A percentile compares a stretch with the other conserved stretches of the same genome.
Conservation (phyloP, 768 basidiomycete species). For the Amyloporia xantha region DNA sequence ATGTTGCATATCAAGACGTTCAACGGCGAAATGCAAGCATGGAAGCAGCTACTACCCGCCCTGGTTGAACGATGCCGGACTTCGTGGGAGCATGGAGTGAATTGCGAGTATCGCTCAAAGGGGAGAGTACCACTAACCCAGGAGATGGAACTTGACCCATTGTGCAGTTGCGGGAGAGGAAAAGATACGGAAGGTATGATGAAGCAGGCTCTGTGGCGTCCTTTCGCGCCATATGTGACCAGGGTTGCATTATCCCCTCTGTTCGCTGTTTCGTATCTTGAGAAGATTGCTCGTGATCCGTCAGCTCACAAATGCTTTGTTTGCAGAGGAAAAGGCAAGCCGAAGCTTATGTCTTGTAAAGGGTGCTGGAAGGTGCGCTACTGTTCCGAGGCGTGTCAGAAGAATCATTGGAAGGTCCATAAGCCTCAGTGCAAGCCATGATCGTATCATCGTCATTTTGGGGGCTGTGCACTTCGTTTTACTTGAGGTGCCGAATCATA, state of each 20-base stretch:
- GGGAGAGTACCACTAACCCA: slow-evolving; percentile 32
- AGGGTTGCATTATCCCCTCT: slow-evolving; percentile 46
- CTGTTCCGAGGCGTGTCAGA: slow-evolving; percentile 41
- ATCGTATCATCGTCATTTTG: too few species aligned
- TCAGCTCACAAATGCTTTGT: slow-evolving; percentile 20
- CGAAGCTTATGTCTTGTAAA: slow-evolving; percentile 28
- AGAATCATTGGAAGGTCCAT: slow-evolving; percentile 40
- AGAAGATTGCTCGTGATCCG: slow-evolving; percentile 24
- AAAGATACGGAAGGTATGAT: slow-evolving; percentile 31
- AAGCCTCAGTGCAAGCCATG: slow-evolving; percentile 28
- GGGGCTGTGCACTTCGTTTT: too few species aligned
- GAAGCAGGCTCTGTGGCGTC: slow-evolving; percentile 28
- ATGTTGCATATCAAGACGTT: slow-evolving; percentile 7
- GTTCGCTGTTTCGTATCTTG: slow-evolving; percentile 44
- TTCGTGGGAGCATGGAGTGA: slow-evolving; percentile 37
- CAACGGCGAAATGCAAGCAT: slow-evolving; percentile 34
- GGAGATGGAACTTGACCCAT: slow-evolving; percentile 31
- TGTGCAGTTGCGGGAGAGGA: slow-evolving; percentile 50
- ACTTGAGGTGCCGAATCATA: too few species aligned
- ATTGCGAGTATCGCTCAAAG: slow-evolving; percentile 40
- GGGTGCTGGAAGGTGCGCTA: slow-evolving; percentile 35
- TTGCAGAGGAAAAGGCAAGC: slow-evolving; percentile 26
- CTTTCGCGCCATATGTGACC: slow-evolving; percentile 37
- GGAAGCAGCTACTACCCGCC: slow-evolving; percentile 46
- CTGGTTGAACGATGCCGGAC: slow-evolving; percentile 49